Evolutionary conservation across 495 filamentous ascomycete species (phyloP).

Genomic region (Neurospora sublineolata): DNA sequence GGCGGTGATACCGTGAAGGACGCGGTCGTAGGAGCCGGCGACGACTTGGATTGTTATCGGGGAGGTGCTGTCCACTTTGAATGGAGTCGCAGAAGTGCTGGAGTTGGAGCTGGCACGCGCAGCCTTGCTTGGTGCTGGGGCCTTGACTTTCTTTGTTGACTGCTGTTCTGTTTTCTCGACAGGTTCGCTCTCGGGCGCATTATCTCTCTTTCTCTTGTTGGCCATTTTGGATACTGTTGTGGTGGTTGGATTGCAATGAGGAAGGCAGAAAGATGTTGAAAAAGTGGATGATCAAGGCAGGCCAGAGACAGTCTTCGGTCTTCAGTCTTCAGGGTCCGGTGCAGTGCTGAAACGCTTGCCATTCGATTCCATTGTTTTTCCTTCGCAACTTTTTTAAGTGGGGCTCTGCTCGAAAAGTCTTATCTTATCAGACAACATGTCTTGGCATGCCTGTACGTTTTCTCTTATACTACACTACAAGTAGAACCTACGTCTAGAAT

Average conservation of each 20-base stretch:
- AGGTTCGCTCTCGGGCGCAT: slow-evolving; percentile 13
- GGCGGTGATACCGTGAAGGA: slow-evolving; percentile 83
- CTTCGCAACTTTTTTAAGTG: slow-evolving; percentile 12
- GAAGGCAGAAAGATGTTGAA: neutral
- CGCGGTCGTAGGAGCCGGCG: slow-evolving; percentile 87
- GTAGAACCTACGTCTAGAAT: neutral
- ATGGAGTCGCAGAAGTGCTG: slow-evolving; percentile 2
- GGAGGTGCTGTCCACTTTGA: slow-evolving; percentile 18
- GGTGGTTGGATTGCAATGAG: slow-evolving; percentile 1
- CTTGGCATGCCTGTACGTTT: neutral
- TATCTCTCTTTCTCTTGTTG: slow-evolving; percentile 60
- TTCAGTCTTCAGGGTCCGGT: slow-evolving; percentile 1
- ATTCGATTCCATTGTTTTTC: neutral
- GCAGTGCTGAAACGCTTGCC: slow-evolving; percentile 8
- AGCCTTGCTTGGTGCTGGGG: slow-evolving; percentile 2
- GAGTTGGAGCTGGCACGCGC: slow-evolving; percentile 1
- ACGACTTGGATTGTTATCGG: slow-evolving; percentile 69
- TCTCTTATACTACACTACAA: too few species aligned
- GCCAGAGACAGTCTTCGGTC: neutral
- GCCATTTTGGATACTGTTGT: slow-evolving; percentile 39
- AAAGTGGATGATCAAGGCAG: neutral
- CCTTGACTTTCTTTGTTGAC: slow-evolving; percentile 31
- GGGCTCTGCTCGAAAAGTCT: neutral
- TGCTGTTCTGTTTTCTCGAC: slow-evolving; percentile 6
- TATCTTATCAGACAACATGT: slow-evolving; percentile 14